phyloP scores from a whole-genome alignment of 768 basidiomycete species.

The Rhodotorula sphaerocarpa region DNA sequence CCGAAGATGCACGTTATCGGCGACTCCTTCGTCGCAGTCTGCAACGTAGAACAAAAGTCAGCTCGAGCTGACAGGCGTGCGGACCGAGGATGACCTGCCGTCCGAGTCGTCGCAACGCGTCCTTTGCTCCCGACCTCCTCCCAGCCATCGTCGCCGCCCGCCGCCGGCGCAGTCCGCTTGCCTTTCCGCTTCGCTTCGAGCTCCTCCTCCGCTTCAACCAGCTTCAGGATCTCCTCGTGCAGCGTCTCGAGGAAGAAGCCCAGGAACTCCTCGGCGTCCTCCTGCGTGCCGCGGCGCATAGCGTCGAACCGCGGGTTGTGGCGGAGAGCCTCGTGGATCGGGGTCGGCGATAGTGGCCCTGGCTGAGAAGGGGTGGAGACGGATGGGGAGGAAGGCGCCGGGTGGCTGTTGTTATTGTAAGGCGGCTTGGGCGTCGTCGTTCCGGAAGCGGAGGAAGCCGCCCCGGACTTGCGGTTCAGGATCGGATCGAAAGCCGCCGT shows the following conservation, averaged over 20 bases:
- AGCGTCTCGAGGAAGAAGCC: slow-evolving; percentile 92
- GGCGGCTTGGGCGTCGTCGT: background rate
- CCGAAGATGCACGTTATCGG: slow-evolving; percentile 89
- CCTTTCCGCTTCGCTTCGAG: slow-evolving; percentile 44
- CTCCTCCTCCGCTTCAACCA: slow-evolving; percentile 14
- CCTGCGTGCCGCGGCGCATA: slow-evolving; percentile 91
- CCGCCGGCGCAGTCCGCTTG: slow-evolving; percentile 40
- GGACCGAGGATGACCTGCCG: too few species aligned
- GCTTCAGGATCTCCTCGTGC: slow-evolving; percentile 73
- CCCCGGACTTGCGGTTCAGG: slow-evolving; percentile 41
- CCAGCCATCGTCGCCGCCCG: slow-evolving; percentile 59
- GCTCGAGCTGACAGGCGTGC: too few species aligned
- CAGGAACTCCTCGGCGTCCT: slow-evolving; percentile 97
- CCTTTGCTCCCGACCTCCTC: slow-evolving; percentile 87
- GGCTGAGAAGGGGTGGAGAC: slow-evolving; percentile 31
- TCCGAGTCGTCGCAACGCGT: slow-evolving; percentile 66
- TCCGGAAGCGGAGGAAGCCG: slow-evolving; percentile 23
- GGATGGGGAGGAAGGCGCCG: slow-evolving; percentile 32
- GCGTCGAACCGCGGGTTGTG: slow-evolving; percentile 85
- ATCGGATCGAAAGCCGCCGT: slow-evolving; percentile 11
- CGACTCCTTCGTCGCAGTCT: slow-evolving; percentile 73
- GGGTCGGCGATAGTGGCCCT: slow-evolving; percentile 53
- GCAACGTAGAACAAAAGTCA: background rate
- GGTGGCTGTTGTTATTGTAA: background rate
- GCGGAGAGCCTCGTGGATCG: slow-evolving; percentile 86